Conservation (phyloP, 1,284 basidiomycete species). For the Jaminaea rosea region DNA sequence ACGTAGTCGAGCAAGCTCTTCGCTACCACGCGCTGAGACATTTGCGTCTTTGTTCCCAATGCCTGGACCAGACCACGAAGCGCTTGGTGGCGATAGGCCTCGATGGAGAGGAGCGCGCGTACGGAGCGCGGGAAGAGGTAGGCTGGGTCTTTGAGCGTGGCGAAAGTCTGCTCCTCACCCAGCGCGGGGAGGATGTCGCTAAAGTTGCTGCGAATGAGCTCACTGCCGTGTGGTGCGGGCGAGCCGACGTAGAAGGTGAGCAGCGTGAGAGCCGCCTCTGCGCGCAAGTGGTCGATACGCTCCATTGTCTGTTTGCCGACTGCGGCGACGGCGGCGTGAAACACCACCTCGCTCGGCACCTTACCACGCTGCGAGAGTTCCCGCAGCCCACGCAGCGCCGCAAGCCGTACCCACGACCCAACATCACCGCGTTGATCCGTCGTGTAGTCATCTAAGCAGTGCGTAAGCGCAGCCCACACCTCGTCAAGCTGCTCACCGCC, state of each 20-base stretch:
- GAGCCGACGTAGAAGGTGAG: conserved; percentile 51
- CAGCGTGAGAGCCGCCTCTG: neutral
- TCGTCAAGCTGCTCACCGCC: neutral
- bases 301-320: conserved; percentile 83
- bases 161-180: neutral
- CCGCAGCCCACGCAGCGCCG: conserved; percentile 58
- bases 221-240: neutral
- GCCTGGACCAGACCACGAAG: conserved; percentile 3
- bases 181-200: no score
- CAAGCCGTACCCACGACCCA: conserved; percentile 86
- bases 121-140: conserved; percentile 2
- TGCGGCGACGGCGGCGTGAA: conserved; percentile 49
- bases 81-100: neutral
- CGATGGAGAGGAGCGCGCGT: conserved; percentile 3
- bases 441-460: conserved; percentile 77
- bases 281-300: conserved; percentile 58
- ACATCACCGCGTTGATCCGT: conserved; percentile 92
- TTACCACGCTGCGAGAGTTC: conserved; percentile 4
- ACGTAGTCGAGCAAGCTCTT: neutral
- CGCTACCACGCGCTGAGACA: neutral
- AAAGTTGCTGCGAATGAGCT: neutral
- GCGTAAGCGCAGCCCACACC: conserved; percentile 47
- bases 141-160: neutral
- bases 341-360: conserved; percentile 2
- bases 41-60: conserved; percentile 1